Conservation (phyloP, 2,329 filamentous ascomycete genomes). For the Fusarium sp. region DNA sequence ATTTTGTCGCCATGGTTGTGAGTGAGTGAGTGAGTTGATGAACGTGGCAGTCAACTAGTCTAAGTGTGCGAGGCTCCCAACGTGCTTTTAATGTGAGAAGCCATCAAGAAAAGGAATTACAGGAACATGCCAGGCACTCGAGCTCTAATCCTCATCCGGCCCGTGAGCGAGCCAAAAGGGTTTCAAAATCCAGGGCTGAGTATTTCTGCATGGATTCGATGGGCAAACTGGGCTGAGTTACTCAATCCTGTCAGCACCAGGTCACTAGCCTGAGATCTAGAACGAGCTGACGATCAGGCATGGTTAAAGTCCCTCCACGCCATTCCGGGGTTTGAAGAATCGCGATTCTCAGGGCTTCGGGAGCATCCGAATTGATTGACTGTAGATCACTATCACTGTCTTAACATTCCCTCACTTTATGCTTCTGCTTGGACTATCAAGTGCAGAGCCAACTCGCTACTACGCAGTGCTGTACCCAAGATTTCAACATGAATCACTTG, state of each 20-base stretch:
- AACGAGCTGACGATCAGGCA: conserved; percentile 21
- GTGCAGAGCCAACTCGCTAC: background rate
- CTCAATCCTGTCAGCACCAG: conserved; percentile 19
- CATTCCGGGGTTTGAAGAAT: background rate
- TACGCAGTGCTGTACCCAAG: background rate
- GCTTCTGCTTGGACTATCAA: background rate
- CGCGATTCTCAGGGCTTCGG: conserved; percentile 10
- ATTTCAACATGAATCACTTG: background rate
- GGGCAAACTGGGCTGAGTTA: conserved; percentile 12
- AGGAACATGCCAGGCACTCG: conserved; percentile 21
- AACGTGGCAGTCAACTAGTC: background rate
- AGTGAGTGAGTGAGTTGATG: background rate
- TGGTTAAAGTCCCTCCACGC: background rate
- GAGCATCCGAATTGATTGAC: conserved; percentile 19
- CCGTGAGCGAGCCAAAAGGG: background rate
- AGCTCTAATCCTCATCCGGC: conserved; percentile 33
- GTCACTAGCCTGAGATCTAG: conserved; percentile 19
- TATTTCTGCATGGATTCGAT: conserved; percentile 20
- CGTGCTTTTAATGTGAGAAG: conserved; percentile 8
- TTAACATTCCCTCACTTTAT: conserved; percentile 7
- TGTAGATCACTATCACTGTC: conserved; percentile 1
- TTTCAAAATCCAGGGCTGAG: conserved; percentile 28
- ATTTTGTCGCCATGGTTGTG: conserved; percentile 15
- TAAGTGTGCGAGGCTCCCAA: background rate
- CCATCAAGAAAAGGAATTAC: background rate